Base-by-base conservation (phyloP, 2,329 filamentous ascomycete species). In the Talaromyces rugulosus region DNA sequence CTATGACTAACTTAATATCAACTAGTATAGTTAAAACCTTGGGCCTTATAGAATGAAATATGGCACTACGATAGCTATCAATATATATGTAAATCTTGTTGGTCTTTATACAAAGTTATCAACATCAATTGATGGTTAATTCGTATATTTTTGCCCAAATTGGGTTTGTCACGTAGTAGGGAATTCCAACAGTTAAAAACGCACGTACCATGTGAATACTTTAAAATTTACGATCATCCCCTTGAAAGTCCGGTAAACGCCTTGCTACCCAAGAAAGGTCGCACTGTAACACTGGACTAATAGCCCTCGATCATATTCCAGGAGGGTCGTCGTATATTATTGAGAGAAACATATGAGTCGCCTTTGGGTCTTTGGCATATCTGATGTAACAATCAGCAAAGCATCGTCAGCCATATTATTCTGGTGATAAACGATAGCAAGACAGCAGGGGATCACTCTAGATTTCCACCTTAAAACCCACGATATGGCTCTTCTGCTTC, bases 331-430 rank as follows among this genome's bases (percentile, higher is more conserved):
- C 12, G 12, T 36, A 36, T 36, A 36, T 36, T 36, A 16, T 23
- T 23, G 1, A 36, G 34, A 12, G 4, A 16, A 16, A 14, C 16
- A 5, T 36, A 36, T 36, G 4, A 34, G 12, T 12, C 16, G 34
- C 36, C 14, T n/a, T 40, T 6, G 5, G 14, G 16, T 2, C 12
- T 40, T 40, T 40, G 14, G 5, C 5, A 16, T 28, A 27, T 58
- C n/a, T 30, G 31, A 58, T 58, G 56, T 58, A 58, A 58, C 56
- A 58, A 31, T 58, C 56, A 58, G 56, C 56, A 33, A 18, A 51
- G 11, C 28, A 40, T 58, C n/a, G 44, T 52, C 47, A 27, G 30
- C 51, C 51, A 16, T 31, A 28, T 34, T 34, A 11, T 0, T 52
- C n/a, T 18, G n/a, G 6, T 16, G 12, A 18, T 23, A 27, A 27